Base-by-base conservation (phyloP, 805 yeast species). In the Starmerella vaccinii region DNA sequence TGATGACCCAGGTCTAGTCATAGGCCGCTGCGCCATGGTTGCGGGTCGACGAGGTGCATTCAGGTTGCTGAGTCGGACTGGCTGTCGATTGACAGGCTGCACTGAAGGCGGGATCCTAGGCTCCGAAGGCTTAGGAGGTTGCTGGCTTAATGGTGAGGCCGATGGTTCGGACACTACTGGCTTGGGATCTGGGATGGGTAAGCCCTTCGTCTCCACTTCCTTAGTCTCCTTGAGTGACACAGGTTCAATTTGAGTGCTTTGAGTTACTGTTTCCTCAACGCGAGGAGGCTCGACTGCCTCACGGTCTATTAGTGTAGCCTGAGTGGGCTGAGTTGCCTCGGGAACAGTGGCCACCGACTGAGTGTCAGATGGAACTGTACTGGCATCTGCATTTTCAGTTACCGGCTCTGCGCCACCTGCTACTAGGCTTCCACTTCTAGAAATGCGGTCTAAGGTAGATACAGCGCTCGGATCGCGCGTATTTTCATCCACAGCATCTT, bases 1-100 rank as follows among this genome's bases (percentile, higher is more conserved):
- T 26, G 32, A 12, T 24, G 43, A 16, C 7, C 22, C 43, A 4
- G 22, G 5, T 21, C 30, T 26, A 13, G 43, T 37, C 4, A 37
- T 5, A 6, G 43, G 43, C 2, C 43, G 18, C 21, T 39, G 8
- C 24, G 23, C 5, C 5, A 21, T 8, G 21, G 29, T 15, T 6
- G 43, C 21, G 10, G 30, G 43, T 22, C 43, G 13, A 32, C 43
- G 43, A 22, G 43, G 43, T 4, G 30, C 43, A 15, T 23, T 39
- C 30, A 39, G 21, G 13, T 24, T 24, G 12, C 43, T 39, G 19
- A 39, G 43, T 13, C 43, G 43, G 6, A 39, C 30, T 16, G 43
- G 43, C 16, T 39, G 43, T 18, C 22, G 41, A 8, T 18, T 23
- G n/a, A 38, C 27, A 9, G 41, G 41, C 41, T 38, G 41, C 41